Percentiles rank a stretch among this genome's conserved stretches.
These are phyloP conservation scores for Stellera chamaejasme DNA, from an alignment of 345 rosid genomes.

Conservation along the genomic window DNA sequence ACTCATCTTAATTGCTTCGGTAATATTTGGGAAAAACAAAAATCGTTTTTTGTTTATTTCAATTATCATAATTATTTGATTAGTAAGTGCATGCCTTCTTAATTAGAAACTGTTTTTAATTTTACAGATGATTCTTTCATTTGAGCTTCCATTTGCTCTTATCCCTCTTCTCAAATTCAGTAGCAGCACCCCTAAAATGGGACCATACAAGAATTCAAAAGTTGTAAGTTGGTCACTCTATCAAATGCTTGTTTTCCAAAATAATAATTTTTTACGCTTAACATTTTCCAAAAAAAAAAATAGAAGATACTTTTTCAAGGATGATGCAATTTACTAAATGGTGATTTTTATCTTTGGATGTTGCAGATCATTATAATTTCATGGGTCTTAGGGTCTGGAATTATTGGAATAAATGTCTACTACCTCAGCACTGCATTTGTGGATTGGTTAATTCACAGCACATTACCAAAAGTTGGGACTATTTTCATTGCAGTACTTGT, in stretches of 20 bases:
- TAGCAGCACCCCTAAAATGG: slow-evolving; percentile 57
- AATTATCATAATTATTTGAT: too few species aligned
- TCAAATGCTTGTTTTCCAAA: neutral
- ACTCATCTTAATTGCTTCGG: slow-evolving; percentile 62
- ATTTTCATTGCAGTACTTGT: slow-evolving; percentile 40
- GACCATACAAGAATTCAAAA: slow-evolving; percentile 58
- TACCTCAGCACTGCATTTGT: slow-evolving; percentile 46
- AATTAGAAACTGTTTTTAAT: neutral
- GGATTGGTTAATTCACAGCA: slow-evolving; percentile 39
- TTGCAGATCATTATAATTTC: slow-evolving; percentile 43
- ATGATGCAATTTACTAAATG: neutral
- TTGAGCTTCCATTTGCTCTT: slow-evolving; percentile 67
- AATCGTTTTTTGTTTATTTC: too few species aligned
- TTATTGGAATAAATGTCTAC: slow-evolving; percentile 56
- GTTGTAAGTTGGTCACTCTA: slow-evolving; percentile 21
- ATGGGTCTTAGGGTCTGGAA: slow-evolving; percentile 45
- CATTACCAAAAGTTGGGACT: slow-evolving; percentile 30
- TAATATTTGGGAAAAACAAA: slow-evolving; percentile 1
- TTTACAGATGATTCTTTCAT: slow-evolving; percentile 61
- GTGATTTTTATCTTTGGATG: neutral
- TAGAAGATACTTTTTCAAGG: too few species aligned
- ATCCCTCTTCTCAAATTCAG: slow-evolving; percentile 73
- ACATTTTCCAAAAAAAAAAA: too few species aligned
- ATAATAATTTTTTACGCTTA: neutral
- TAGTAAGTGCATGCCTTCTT: neutral